Base-by-base conservation (phyloP, 805 yeast genomes). In the Zygosaccharomyces siamensis region DNA sequence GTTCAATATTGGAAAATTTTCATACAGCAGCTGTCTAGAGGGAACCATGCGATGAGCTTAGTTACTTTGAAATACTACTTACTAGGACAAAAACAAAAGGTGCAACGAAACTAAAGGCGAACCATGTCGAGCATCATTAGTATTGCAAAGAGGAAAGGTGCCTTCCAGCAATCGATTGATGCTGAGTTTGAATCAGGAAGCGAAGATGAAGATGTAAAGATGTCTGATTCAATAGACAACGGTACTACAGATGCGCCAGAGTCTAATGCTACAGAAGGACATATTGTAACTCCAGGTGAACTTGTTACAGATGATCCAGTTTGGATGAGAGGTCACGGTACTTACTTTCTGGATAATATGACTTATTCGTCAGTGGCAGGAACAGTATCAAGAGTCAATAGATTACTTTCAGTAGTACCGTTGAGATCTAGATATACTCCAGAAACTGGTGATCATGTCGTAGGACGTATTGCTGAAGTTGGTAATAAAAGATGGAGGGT, bases 311-410 rank as follows among this genome's bases (percentile, higher is more conserved):
- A 87, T 57, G 98, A 93, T 61, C 87, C 96, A 5, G 77, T 84
- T 2, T 93, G 98, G 97, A 93, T 93, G 99, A 80, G 95, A 62
- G 99, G 99, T 27, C 99, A 92, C 63, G 99, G 99, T 5, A 93
- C 98, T 0, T 93, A 89, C 65, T 80, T 83, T 56, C 70, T 85
- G 35, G 81, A 80, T 30, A 84, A 84, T 55, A 73, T 77, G 57
- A 89, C 97, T 0, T 89, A 79, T 65, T 84, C 96, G 2, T 84
- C 97, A 0, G 96, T 92, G 5, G 97, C 97, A 0, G 99, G 99
- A 4, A 81, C 83, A 8, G 83, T 93, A 4, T 78, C 86, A 1
- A 76, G 92, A 53, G 97, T 90, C 46, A 93, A 93, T 67, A 81
- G 90, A 59, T 74, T 93, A 50, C 74, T 93, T 49, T 83, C 90